Percentiles rank a stretch among this genome's conserved stretches.
phyloP scores from a whole-genome alignment of 140 eudicot genomes.

The Erigeron philadelphicus region DNA sequence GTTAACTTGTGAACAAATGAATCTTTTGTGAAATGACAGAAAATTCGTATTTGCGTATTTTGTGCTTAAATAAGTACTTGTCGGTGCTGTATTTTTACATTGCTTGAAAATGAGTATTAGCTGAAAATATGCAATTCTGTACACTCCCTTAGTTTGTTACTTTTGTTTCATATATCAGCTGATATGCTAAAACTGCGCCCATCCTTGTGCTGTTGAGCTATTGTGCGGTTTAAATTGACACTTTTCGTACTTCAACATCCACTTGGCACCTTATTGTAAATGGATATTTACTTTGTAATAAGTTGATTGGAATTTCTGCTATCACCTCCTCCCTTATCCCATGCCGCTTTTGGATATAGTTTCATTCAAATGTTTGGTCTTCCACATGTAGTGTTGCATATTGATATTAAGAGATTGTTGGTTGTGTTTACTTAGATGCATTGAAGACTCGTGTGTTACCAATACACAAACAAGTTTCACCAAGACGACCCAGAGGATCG shows the following conservation, averaged over 20 bases:
- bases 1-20: too few relatives aligned
- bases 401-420: background rate
- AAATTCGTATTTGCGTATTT: background rate
- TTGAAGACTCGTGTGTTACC: conserved; percentile 26
- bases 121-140: too few relatives aligned
- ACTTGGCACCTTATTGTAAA: background rate
- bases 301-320: background rate
- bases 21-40: too few relatives aligned
- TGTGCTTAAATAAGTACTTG: background rate
- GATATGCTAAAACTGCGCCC: background rate
- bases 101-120: too few relatives aligned
- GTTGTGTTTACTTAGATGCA: conserved; percentile 28
- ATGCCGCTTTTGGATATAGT: background rate
- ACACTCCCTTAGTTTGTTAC: background rate
- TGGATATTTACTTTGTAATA: background rate
- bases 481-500: conserved; percentile 28
- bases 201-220: background rate
- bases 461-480: conserved; percentile 38
- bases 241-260: background rate
- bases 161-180: background rate
- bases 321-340: background rate
- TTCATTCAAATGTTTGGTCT: conserved; percentile 6
- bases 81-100: too few relatives aligned
- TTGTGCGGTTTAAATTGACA: background rate
- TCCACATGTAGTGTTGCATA: background rate